These are phyloP conservation scores for Lignosus rhinocerotis DNA, from an alignment of 1,284 basidiomycete genomes.

Conservation along the genomic window DNA sequence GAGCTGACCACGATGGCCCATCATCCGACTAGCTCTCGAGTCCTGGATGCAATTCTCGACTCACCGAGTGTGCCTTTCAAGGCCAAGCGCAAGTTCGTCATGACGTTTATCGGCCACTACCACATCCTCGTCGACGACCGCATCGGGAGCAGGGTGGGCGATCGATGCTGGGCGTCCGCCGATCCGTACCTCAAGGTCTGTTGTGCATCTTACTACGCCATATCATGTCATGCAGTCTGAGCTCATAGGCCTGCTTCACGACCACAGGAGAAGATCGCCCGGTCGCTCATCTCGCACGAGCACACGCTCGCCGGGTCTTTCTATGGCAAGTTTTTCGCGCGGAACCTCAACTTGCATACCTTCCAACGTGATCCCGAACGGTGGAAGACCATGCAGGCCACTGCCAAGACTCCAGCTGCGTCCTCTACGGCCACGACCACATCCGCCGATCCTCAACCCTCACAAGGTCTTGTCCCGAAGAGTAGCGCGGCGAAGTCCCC, in stretches of 20 bases:
- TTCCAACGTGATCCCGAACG: slow-evolving; percentile 78
- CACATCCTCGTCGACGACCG: slow-evolving; percentile 81
- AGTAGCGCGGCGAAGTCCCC: slow-evolving; percentile 29
- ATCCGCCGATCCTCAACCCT: neutral
- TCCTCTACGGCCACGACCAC: neutral
- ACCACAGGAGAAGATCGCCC: slow-evolving; percentile 86
- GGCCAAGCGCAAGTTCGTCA: slow-evolving; percentile 69
- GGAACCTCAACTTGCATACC: slow-evolving; percentile 78
- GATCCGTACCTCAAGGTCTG: slow-evolving; percentile 88
- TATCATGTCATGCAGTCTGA: neutral
- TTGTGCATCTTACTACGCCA: slow-evolving; percentile 21
- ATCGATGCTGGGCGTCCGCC: slow-evolving; percentile 82
- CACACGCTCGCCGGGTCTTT: slow-evolving; percentile 70
- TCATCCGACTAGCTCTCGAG: slow-evolving; percentile 74
- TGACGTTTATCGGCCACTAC: slow-evolving; percentile 76
- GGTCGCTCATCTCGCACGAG: slow-evolving; percentile 72
- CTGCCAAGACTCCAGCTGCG: slow-evolving; percentile 25
- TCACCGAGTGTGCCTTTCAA: slow-evolving; percentile 68
- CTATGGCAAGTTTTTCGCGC: slow-evolving; percentile 85
- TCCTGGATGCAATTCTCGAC: slow-evolving; percentile 79
- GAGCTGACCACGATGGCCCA: slow-evolving; percentile 70
- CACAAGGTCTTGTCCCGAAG: slow-evolving; percentile 7
- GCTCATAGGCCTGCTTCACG: neutral
- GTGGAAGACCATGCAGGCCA: slow-evolving; percentile 69
- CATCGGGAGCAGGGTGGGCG: slow-evolving; percentile 86